Evolutionary conservation across 495 filamentous ascomycete species (phyloP).

Genomic region (Penicillium odoratum): DNA sequence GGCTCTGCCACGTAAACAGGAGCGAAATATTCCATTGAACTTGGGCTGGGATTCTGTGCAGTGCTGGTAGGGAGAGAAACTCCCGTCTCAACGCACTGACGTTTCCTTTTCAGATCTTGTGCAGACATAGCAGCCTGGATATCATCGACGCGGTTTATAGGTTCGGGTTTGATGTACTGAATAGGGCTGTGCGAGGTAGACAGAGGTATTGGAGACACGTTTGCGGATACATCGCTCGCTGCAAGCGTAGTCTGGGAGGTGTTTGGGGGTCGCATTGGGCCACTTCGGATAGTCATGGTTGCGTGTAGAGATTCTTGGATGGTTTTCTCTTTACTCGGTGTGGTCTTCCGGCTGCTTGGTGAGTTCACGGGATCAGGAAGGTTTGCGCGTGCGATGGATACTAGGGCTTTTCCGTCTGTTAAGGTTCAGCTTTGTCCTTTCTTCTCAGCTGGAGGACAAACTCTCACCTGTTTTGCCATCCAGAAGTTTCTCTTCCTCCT

Average conservation of each 20-base stretch:
- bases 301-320: conserved; percentile 5
- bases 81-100: conserved; percentile 19
- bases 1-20: conserved; percentile 5
- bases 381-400: conserved; percentile 36
- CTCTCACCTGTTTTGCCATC: conserved; percentile 57
- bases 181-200: conserved; percentile 5
- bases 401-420: conserved; percentile 22
- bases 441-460: too few relatives aligned
- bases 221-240: not conserved
- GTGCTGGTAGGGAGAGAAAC: conserved; percentile 19
- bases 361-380: conserved; percentile 30
- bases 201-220: conserved; percentile 5
- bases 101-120: conserved; percentile 25
- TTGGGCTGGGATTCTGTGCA: not conserved
- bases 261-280: not conserved
- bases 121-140: conserved; percentile 3
- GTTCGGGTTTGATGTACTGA: conserved; percentile 17
- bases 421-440: not conserved
- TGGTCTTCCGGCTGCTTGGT: conserved; percentile 17
- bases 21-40: conserved; percentile 15
- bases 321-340: conserved; percentile 8
- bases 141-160: conserved; percentile 1
- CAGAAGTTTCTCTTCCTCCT: conserved; percentile 58
- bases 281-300: conserved; percentile 8
- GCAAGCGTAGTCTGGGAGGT: conserved; percentile 7